Conservation (phyloP, 345 rosid species). For the Aquilaria sinensis region DNA sequence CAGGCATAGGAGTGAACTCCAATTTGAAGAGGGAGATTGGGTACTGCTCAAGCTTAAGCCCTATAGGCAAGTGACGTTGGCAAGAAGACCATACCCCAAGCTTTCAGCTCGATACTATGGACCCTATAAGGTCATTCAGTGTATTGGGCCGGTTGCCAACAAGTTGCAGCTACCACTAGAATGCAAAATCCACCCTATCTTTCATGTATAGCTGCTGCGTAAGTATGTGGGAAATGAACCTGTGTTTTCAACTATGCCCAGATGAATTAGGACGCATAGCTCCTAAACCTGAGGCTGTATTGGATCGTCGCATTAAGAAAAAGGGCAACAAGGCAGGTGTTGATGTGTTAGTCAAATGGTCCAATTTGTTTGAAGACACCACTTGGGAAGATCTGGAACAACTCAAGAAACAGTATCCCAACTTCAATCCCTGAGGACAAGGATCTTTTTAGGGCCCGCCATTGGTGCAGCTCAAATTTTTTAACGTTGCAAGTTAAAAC, state of each 20-base stretch:
- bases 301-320: background rate
- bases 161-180: background rate
- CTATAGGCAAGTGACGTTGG: background rate
- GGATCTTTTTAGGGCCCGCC: background rate
- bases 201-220: background rate
- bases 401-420: background rate
- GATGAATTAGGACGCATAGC: background rate
- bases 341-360: background rate
- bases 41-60: conserved; percentile 6
- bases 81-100: background rate
- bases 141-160: background rate
- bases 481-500: too few species aligned
- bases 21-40: background rate
- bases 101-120: background rate
- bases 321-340: background rate
- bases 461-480: too few species aligned
- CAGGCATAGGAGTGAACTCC: background rate
- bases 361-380: background rate
- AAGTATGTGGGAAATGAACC: background rate
- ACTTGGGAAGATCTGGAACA: background rate
- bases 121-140: background rate
- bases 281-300: background rate
- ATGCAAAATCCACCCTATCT: background rate
- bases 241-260: background rate
- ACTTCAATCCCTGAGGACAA: background rate